Percentiles rank a stretch among this genome's conserved stretches.
phyloP scores from a whole-genome alignment of 805 yeast species.

The Soucietia sequanensis region DNA sequence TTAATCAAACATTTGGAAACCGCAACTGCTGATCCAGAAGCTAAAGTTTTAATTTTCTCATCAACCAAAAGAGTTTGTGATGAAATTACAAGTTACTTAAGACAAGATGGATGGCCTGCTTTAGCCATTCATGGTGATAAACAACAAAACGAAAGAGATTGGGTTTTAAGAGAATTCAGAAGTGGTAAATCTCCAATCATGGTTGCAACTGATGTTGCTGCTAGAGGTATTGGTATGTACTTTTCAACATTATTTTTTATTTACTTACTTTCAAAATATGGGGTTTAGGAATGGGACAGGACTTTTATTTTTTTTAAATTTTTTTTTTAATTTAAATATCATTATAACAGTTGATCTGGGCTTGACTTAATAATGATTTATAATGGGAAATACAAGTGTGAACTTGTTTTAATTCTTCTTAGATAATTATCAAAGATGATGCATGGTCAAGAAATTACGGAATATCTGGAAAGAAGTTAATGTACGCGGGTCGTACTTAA shows the following conservation, averaged over 20 bases:
- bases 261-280: conserved; percentile 8
- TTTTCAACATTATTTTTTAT: conserved; percentile 9
- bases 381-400: conserved; percentile 1
- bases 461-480: neutral
- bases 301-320: conserved; percentile 5
- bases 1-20: conserved; percentile 77
- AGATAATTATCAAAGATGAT: neutral
- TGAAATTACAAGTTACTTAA: conserved; percentile 84
- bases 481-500: conserved; percentile 1
- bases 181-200: conserved; percentile 90
- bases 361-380: neutral
- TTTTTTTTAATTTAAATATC: no score
- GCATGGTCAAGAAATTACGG: neutral
- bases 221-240: conserved; percentile 98
- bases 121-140: conserved; percentile 98
- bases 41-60: conserved; percentile 85
- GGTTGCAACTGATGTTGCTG: conserved; percentile 99
- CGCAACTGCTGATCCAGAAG: conserved; percentile 66
- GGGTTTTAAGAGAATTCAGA: conserved; percentile 94
- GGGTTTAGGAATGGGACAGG: conserved; percentile 7
- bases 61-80: conserved; percentile 99
- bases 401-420: no score
- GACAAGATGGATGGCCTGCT: conserved; percentile 99
- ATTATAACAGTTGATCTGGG: conserved; percentile 4
- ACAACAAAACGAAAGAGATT: conserved; percentile 96